These are phyloP conservation scores for Penium margaritaceum DNA, from an alignment of 139 green algal genomes.

Conservation along the genomic window DNA sequence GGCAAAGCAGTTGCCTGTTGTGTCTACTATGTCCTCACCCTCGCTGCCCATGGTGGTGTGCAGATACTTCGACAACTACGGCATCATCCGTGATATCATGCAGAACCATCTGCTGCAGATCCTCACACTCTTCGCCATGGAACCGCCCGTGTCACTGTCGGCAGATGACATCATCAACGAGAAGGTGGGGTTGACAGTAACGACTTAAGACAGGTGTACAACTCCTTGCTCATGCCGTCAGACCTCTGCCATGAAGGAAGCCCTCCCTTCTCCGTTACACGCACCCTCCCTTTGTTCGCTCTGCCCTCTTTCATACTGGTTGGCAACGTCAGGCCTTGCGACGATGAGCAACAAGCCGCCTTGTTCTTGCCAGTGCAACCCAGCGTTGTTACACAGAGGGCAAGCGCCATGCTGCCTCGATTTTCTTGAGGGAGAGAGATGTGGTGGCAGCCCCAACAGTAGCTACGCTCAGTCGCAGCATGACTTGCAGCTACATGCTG, in stretches of 20 bases:
- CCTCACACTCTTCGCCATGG: conserved; percentile 94
- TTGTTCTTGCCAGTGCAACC: too few relatives aligned
- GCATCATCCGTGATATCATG: conserved; percentile 98
- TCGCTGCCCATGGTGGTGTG: not conserved
- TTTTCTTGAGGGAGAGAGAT: too few relatives aligned
- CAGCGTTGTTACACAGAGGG: too few relatives aligned
- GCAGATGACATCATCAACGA: conserved; percentile 97
- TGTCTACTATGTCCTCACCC: not conserved
- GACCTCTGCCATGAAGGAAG: not conserved
- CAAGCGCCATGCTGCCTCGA: too few relatives aligned
- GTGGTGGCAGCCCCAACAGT: too few relatives aligned
- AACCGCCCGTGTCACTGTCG: conserved; percentile 72
- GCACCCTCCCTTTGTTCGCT: not conserved
- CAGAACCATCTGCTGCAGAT: conserved; percentile 98
- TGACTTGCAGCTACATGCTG: too few relatives aligned
- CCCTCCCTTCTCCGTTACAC: not conserved
- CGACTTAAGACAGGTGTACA: too few relatives aligned
- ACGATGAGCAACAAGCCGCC: too few relatives aligned
- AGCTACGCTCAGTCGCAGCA: too few relatives aligned
- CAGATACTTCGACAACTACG: conserved; percentile 97
- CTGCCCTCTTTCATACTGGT: not conserved
- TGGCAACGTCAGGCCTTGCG: too few relatives aligned
- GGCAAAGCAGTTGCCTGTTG: too few relatives aligned
- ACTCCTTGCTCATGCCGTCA: not conserved
- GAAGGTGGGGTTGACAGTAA: conserved; percentile 73